These are phyloP conservation scores for Xylaria sp. DNA, from an alignment of 2,329 filamentous ascomycete genomes.

Conservation along the genomic window DNA sequence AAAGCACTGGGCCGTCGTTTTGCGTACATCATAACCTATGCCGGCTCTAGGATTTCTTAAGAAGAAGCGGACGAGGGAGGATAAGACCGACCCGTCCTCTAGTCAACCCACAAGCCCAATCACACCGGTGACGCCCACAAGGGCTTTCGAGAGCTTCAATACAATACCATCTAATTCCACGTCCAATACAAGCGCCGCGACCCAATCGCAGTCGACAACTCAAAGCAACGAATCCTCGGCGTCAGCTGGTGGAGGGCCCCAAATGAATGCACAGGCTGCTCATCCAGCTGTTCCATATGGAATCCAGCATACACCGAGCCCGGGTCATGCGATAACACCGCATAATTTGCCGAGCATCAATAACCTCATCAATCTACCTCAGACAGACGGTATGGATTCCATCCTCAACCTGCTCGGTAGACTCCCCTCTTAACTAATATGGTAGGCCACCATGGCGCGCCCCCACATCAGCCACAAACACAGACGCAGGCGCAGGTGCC, in stretches of 20 bases:
- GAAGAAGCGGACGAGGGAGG: constrained; percentile 98
- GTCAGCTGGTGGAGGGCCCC: constrained; percentile 40
- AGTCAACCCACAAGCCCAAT: constrained; percentile 69
- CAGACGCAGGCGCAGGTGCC: constrained; percentile 33
- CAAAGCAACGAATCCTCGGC: constrained; percentile 35
- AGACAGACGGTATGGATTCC: constrained; percentile 47
- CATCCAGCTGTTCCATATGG: constrained; percentile 47
- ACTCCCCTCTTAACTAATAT: constrained; percentile 32
- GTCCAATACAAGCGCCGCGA: constrained; percentile 32
- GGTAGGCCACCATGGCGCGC: constrained; percentile 46
- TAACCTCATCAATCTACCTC: constrained; percentile 76
- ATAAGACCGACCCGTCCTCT: constrained; percentile 70
- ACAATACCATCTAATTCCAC: constrained; percentile 41
- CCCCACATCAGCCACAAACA: constrained; percentile 41
- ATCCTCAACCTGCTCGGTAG: constrained; percentile 22
- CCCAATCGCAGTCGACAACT: constrained; percentile 31
- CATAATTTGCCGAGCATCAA: constrained; percentile 82
- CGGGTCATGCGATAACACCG: constrained; percentile 41
- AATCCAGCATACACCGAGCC: constrained; percentile 48
- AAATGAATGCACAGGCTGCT: constrained; percentile 41
- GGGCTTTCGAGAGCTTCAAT: constrained; percentile 54
- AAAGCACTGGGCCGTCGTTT: constrained; percentile 35
- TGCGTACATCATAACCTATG: constrained; percentile 62
- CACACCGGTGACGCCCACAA: constrained; percentile 64
- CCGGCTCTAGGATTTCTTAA: constrained; percentile 95